phyloP scores from a whole-genome alignment of 2,329 filamentous ascomycete species.

The Sarocladium kiliense region DNA sequence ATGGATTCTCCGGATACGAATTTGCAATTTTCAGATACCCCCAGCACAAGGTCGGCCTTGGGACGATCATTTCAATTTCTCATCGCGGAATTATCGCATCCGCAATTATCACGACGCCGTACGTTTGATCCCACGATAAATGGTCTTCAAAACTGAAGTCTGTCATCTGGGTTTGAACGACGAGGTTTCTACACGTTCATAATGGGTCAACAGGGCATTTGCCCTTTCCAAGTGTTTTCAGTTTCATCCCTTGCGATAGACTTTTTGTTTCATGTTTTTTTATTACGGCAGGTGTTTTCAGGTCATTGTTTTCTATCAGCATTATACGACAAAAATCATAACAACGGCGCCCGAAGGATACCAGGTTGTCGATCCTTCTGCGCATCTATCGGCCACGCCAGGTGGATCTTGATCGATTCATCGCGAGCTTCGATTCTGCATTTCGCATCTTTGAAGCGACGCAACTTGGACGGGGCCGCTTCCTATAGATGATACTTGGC shows the following conservation, averaged over 20 bases:
- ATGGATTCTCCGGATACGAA: conserved; percentile 11
- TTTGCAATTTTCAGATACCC: conserved; percentile 34
- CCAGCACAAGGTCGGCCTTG: conserved; percentile 13
- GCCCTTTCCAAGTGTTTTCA: conserved; percentile 10
- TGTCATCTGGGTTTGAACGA: background rate
- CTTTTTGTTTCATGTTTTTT: conserved; percentile 1
- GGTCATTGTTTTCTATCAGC: background rate
- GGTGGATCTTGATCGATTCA: background rate
- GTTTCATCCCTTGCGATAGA: conserved; percentile 4
- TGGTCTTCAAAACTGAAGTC: background rate
- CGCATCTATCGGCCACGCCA: background rate
- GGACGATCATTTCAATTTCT: conserved; percentile 29
- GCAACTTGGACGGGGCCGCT: background rate
- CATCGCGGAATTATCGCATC: conserved; percentile 11
- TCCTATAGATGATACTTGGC: background rate
- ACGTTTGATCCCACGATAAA: conserved; percentile 12
- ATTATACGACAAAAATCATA: conserved; percentile 8
- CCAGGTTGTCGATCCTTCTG: no score
- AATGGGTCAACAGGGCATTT: conserved; percentile 21
- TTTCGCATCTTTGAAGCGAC: background rate
- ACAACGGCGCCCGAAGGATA: background rate
- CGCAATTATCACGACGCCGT: background rate
- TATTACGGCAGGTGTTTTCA: background rate
- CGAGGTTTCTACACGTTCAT: conserved; percentile 23
- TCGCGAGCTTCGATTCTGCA: background rate